A percentile compares a stretch with the other conserved stretches of the same genome.
These are phyloP conservation scores for Porogramme epimiltina DNA, from an alignment of 1,284 basidiomycete species.

Conservation along the genomic window DNA sequence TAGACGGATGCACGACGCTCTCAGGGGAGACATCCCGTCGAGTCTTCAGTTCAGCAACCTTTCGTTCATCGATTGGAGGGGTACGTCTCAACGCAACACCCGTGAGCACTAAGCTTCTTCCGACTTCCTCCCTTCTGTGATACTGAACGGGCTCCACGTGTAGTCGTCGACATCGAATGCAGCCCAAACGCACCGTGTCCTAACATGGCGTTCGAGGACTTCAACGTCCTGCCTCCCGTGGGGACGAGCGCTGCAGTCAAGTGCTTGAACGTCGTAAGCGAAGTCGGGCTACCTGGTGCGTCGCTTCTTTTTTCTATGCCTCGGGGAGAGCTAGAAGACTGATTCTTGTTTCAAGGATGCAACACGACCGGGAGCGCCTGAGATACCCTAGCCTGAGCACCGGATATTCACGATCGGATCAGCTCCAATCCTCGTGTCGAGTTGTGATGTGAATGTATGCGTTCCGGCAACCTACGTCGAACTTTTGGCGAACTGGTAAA, in stretches of 20 bases:
- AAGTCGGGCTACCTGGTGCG: constrained; percentile 43
- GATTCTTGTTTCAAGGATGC: no score
- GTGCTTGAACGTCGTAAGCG: constrained; percentile 48
- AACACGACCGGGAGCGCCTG: no score
- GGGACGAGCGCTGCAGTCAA: constrained; percentile 41
- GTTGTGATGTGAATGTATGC: no score
- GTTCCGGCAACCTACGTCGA: no score
- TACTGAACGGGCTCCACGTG: no score
- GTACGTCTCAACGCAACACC: constrained; percentile 43
- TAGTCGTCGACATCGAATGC: constrained; percentile 58
- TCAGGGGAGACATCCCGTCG: constrained; percentile 53
- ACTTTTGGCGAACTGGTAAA: no score
- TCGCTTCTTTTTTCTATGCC: not conserved
- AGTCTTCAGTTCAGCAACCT: constrained; percentile 50
- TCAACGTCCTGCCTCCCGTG: constrained; percentile 41
- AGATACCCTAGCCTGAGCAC: no score
- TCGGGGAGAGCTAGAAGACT: no score
- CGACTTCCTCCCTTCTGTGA: not conserved
- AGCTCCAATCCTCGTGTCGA: no score
- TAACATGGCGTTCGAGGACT: constrained; percentile 45
- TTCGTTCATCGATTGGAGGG: constrained; percentile 48
- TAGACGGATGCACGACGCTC: not conserved
- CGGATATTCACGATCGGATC: no score
- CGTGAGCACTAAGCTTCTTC: constrained; percentile 33
- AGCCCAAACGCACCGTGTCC: constrained; percentile 51